Conservation (phyloP, 768 basidiomycete genomes). For the Ephemerocybe angulata region DNA sequence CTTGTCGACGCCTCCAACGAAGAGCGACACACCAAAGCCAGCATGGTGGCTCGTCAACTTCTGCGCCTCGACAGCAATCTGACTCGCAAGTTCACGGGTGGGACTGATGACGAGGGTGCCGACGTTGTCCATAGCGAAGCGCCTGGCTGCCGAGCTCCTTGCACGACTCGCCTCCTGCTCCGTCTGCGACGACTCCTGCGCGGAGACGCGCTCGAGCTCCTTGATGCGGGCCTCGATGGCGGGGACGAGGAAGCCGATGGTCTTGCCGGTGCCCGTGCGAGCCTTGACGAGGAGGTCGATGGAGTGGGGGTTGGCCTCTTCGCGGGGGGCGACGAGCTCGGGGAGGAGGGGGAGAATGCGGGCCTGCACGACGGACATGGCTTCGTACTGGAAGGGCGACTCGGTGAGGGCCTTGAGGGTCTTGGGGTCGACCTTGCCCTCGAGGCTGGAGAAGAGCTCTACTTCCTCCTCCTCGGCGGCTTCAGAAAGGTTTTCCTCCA, state of each 20-base stretch:
- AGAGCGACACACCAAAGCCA: conserved; percentile 65
- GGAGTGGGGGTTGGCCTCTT: conserved; percentile 25
- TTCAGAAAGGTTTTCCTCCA: no score
- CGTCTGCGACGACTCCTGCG: conserved; percentile 40
- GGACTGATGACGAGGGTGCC: conserved; percentile 84
- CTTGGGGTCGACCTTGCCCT: conserved; percentile 32
- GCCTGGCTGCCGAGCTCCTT: conserved; percentile 20
- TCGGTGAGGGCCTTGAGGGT: conserved; percentile 59
- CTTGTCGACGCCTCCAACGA: conserved; percentile 77
- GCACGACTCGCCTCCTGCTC: conserved; percentile 26
- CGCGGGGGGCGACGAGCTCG: conserved; percentile 53
- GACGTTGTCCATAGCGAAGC: conserved; percentile 44
- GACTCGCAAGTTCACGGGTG: conserved; percentile 85
- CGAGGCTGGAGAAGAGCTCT: conserved; percentile 36
- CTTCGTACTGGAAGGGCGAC: conserved; percentile 60
- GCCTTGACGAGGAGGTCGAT: conserved; percentile 80
- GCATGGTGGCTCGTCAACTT: conserved; percentile 58
- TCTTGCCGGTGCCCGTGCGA: conserved; percentile 88
- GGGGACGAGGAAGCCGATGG: conserved; percentile 82
- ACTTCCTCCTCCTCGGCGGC: no score
- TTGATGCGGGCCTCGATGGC: conserved; percentile 75
- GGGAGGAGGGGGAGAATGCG: conserved; percentile 77
- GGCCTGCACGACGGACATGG: conserved; percentile 82
- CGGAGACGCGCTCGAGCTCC: conserved; percentile 45
- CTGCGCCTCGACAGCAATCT: conserved; percentile 82